Base-by-base conservation (phyloP, 306 rosid genomes). In the Phaseolus lunatus region DNA sequence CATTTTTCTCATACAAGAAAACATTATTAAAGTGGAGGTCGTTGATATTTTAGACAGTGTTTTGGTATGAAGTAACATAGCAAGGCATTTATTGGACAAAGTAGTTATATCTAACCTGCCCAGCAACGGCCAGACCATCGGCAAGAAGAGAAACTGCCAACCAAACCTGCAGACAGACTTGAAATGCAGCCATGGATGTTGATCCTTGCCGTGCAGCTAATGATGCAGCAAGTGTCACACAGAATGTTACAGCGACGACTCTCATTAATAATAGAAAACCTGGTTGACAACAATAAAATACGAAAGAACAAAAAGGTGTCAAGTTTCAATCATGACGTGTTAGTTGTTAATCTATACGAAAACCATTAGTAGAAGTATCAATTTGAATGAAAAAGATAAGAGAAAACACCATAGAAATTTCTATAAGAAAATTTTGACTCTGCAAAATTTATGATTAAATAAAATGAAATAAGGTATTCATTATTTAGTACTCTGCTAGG, bases 101-200 rank as follows among this genome's bases (percentile, higher is more conserved):
- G 19, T 31, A 67, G 64, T 75, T 16, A 61, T 80, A 73, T 74
- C 87, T 49, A 57, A 94, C 98, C 98, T 94, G 98, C 18, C 96
- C 98, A 29, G 98, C 97, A 77, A 94, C 97, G 24, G 98, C 98
- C 11, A 94, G 85, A 76, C 98, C 98, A 65, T 94, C 98, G 0
- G 98, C 95, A 44, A 94, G 93, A 85, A 94, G 96, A 54, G 98
- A 94, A 50, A 88, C 88, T 53, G 98, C 89, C 89, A 94, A 73
- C 98, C 98, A 94, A 85, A 94, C 81, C 84, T 94, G 98, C 83
- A 94, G 84, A 83, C 97, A 94, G 64, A 94, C 93, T 83, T 94
- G 98, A 86, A 92, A 94, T 63, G 98, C 98, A 26, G 98, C 98
- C 98, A 94, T 94, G 43, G 93, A 85, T 52, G 92, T 92, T 15